These are phyloP conservation scores for Bruguiera gymnorhiza DNA, from an alignment of 345 rosid genomes.

Conservation along the genomic window DNA sequence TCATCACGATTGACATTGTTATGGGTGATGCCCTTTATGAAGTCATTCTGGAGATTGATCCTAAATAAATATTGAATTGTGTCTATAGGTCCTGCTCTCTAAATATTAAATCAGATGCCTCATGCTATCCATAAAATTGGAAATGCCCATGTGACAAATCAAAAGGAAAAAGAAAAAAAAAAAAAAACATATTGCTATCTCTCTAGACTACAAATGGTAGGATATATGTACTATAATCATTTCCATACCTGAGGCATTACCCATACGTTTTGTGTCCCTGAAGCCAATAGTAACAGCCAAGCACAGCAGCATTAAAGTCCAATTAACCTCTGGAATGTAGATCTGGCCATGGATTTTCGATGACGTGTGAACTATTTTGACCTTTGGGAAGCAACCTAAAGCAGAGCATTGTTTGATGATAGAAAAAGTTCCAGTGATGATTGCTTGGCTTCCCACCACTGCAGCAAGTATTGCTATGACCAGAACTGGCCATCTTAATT, in stretches of 20 bases:
- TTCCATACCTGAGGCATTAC: slow-evolving; percentile 81
- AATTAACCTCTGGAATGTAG: slow-evolving; percentile 90
- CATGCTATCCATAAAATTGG: no score
- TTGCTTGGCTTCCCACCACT: slow-evolving; percentile 92
- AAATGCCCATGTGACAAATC: no score
- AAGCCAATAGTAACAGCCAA: slow-evolving; percentile 86
- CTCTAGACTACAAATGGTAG: no score
- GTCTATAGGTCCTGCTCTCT: no score
- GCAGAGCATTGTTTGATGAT: slow-evolving; percentile 88
- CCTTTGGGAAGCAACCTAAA: slow-evolving; percentile 80
- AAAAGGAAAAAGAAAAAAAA: no score
- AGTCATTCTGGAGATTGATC: no score
- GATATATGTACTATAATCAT: neutral
- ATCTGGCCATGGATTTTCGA: slow-evolving; percentile 90
- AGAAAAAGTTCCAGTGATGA: slow-evolving; percentile 90
- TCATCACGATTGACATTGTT: no score
- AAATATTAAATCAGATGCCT: no score
- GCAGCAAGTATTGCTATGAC: slow-evolving; percentile 91
- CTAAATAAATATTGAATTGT: no score
- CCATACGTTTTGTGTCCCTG: slow-evolving; percentile 72
- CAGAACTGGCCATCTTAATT: slow-evolving; percentile 82
- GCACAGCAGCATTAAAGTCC: slow-evolving; percentile 83
- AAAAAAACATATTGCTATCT: no score
- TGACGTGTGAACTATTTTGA: slow-evolving; percentile 86
- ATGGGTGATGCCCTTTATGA: no score